These are phyloP conservation scores for Hypoxylon sp. DNA, from an alignment of 2,329 filamentous ascomycete genomes.

Conservation along the genomic window DNA sequence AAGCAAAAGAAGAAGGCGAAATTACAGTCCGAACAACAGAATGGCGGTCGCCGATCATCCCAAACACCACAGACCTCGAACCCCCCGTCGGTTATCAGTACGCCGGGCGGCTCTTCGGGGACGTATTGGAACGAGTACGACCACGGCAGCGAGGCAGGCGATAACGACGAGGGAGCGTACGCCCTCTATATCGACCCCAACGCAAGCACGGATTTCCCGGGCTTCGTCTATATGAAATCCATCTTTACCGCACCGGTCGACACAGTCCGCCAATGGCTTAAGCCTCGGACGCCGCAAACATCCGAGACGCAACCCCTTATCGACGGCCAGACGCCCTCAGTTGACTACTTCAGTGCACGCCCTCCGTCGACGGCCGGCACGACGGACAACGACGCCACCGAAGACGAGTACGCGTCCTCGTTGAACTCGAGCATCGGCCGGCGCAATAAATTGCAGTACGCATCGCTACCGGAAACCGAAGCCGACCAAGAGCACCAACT, in stretches of 20 bases:
- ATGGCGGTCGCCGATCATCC: slow-evolving; percentile 39
- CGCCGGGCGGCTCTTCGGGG: slow-evolving; percentile 32
- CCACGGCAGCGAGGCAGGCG: slow-evolving; percentile 75
- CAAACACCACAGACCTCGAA: slow-evolving; percentile 26
- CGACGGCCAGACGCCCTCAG: slow-evolving; percentile 22
- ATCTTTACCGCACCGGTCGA: slow-evolving; percentile 63
- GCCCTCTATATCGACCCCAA: slow-evolving; percentile 81
- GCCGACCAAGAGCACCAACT: slow-evolving; percentile 63
- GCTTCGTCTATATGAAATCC: slow-evolving; percentile 69
- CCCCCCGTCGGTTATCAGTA: slow-evolving; percentile 31
- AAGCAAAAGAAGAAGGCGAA: slow-evolving; percentile 11
- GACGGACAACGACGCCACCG: slow-evolving; percentile 48
- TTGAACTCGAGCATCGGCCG: slow-evolving; percentile 48
- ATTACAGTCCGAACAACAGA: slow-evolving; percentile 27
- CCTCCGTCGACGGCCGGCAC: slow-evolving; percentile 26
- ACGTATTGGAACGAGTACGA: slow-evolving; percentile 91
- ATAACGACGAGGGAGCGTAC: slow-evolving; percentile 69
- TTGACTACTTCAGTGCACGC: slow-evolving; percentile 49
- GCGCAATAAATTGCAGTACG: slow-evolving; percentile 57
- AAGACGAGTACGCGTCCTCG: slow-evolving; percentile 65
- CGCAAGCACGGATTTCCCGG: slow-evolving; percentile 69
- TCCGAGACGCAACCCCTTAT: slow-evolving; percentile 49
- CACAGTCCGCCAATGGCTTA: slow-evolving; percentile 65
- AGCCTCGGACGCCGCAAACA: slow-evolving; percentile 28
- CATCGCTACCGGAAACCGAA: slow-evolving; percentile 61